A percentile compares a stretch with the other conserved stretches of the same genome.
Evolutionary conservation across 768 basidiomycete genomes (phyloP).

Genomic region (Lactarius indigo): DNA sequence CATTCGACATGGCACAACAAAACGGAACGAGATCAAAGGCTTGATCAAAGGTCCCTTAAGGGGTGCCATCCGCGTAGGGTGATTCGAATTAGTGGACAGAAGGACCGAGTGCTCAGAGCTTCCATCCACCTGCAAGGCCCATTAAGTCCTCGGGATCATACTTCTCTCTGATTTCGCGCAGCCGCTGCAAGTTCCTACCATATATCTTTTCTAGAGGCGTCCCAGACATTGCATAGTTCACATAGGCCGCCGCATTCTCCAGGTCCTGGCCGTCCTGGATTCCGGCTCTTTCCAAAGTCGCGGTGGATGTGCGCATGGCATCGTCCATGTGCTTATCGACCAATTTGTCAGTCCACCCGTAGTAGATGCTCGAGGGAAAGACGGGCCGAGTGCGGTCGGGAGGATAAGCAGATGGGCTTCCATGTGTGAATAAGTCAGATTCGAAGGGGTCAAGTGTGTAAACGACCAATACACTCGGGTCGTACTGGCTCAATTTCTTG

Average conservation of each 20-base stretch:
- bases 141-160: slow-evolving; percentile 11
- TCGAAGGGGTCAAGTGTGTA: slow-evolving; percentile 7
- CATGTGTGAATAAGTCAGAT: slow-evolving; percentile 8
- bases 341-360: background rate
- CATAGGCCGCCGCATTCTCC: background rate
- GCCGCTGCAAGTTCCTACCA: slow-evolving; percentile 2
- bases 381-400: slow-evolving; percentile 1
- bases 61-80: background rate
- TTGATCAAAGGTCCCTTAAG: background rate
- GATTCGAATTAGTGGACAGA: background rate
- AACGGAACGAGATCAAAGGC: background rate
- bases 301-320: slow-evolving; percentile 1
- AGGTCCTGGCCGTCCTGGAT: slow-evolving; percentile 10
- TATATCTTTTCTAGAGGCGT: slow-evolving; percentile 8
- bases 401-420: slow-evolving; percentile 7
- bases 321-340: slow-evolving; percentile 1
- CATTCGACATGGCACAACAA: background rate
- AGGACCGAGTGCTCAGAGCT: background rate
- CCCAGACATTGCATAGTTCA: slow-evolving; percentile 12
- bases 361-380: background rate
- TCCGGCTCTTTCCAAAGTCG: background rate
- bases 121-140: slow-evolving; percentile 15
- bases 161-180: slow-evolving; percentile 8
- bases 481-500: background rate
- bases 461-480: background rate